Base-by-base conservation (phyloP, 2,329 filamentous ascomycete genomes). In the Microdochium trichocladiopsis region DNA sequence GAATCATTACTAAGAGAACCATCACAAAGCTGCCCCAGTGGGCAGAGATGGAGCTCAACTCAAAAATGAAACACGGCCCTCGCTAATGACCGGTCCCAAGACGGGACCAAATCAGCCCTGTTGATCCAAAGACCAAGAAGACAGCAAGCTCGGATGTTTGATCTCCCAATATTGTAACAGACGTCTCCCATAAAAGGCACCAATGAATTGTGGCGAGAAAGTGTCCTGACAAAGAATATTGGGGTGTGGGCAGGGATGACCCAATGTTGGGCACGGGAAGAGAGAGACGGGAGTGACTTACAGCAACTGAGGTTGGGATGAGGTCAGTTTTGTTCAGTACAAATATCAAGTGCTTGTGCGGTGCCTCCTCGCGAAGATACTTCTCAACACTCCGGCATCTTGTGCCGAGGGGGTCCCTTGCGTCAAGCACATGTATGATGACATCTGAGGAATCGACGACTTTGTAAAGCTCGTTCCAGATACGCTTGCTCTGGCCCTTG, bases 101-200 rank as follows among this genome's bases (percentile, higher is more conserved):
- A 97, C 92, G 91, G 88, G 78, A 80, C 77, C 78, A 77, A 76
- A 57, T 87, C 88, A 85, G 81, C 79, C 82, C 78, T 71, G 72
- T 70, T 4, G 24, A 73, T 78, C 82, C 82, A 75, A 82, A 81
- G 73, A 79, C 78, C 75, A 70, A 73, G 75, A 70, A 75, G 41
- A 77, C 75, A 77, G 79, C 83, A 86, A 87, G 84, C 79, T 75
- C 77, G 78, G 78, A 78, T 69, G 65, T 67, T 96, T 77, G 71
- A 85, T 99, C 83, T 97, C 86, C 94, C 94, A 96, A 90, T 84
- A 87, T 87, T 90, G 89, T 99, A 99, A 99, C 94, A 95, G 92
- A 90, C 81, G 73, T 77, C 83, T 85, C 86, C 87, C 89, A 94
- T 84, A 69, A 78, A 45, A 45, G 41, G 41, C 21, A 71, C 68